phyloP scores from a whole-genome alignment of 169 alveolate species.

The Plasmodium ovale region DNA sequence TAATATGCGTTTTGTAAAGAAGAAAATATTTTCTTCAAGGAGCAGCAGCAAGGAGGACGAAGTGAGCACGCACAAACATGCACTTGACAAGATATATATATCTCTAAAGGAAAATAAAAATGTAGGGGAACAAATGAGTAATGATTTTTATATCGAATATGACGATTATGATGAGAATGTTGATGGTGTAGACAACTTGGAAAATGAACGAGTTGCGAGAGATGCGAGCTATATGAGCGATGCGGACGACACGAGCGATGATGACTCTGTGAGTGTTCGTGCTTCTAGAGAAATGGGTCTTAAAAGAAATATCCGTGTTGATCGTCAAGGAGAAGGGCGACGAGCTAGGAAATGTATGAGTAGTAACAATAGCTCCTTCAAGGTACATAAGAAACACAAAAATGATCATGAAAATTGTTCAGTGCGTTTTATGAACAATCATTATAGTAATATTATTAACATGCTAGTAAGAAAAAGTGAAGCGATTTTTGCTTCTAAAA shows the following conservation, averaged over 20 bases:
- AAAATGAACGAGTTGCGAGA: background rate
- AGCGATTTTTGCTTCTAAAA: background rate
- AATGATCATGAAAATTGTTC: background rate
- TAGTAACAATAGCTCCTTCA: no score
- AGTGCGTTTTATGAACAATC: background rate
- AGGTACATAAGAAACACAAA: background rate
- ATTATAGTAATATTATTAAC: background rate
- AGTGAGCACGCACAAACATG: background rate
- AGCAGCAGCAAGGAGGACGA: slow-evolving; percentile 31
- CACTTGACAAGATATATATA: slow-evolving; percentile 9
- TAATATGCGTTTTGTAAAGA: no score
- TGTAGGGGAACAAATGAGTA: background rate
- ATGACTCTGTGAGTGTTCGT: no score
- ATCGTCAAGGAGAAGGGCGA: no score
- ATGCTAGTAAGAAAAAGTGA: background rate
- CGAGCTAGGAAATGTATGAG: no score
- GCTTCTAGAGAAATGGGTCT: no score
- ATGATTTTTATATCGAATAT: slow-evolving; percentile 37
- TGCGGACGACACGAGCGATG: background rate
- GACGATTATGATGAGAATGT: background rate
- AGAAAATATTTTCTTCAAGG: background rate
- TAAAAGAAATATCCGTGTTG: no score
- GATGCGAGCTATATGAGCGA: background rate
- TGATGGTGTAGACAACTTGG: background rate
- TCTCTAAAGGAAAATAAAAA: slow-evolving; percentile 11